Percentiles rank a stretch among this genome's conserved stretches.
phyloP scores from a whole-genome alignment of 2,329 filamentous ascomycete genomes.

The Diplodia sapinea region DNA sequence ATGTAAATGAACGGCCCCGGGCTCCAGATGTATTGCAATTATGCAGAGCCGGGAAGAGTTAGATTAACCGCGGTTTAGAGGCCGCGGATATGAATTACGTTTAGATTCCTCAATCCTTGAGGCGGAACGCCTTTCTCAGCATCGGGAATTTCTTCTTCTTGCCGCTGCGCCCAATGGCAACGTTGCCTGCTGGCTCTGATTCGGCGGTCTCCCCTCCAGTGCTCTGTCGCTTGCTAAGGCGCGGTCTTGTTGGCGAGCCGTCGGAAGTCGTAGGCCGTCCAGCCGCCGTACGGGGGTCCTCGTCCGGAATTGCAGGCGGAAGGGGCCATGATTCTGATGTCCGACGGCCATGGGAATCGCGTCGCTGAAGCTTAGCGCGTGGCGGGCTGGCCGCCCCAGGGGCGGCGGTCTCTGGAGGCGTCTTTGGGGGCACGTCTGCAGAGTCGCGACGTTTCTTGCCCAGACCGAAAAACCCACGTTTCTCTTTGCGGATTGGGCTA shows the following conservation, averaged over 20 bases:
- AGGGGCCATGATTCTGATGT: constrained; percentile 56
- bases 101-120: constrained; percentile 55
- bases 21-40: constrained; percentile 12
- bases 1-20: constrained; percentile 3
- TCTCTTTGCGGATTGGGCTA: constrained; percentile 43
- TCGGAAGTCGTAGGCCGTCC: constrained; percentile 43
- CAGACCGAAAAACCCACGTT: constrained; percentile 57
- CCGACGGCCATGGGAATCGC: constrained; percentile 38
- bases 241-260: constrained; percentile 34
- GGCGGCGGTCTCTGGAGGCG: constrained; percentile 32
- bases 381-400: constrained; percentile 38
- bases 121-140: constrained; percentile 69
- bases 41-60: not conserved
- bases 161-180: constrained; percentile 44
- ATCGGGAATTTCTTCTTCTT: constrained; percentile 72
- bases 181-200: constrained; percentile 23
- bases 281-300: constrained; percentile 26
- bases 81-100: not conserved
- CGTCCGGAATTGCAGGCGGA: constrained; percentile 38
- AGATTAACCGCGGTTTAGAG: constrained; percentile 2
- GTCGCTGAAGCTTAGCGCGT: constrained; percentile 54
- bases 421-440: not conserved
- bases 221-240: constrained; percentile 37
- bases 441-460: constrained; percentile 63
- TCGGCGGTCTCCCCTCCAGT: constrained; percentile 1